Conservation (phyloP, 2,329 filamentous ascomycete species). For the Talaromyces funiculosus region DNA sequence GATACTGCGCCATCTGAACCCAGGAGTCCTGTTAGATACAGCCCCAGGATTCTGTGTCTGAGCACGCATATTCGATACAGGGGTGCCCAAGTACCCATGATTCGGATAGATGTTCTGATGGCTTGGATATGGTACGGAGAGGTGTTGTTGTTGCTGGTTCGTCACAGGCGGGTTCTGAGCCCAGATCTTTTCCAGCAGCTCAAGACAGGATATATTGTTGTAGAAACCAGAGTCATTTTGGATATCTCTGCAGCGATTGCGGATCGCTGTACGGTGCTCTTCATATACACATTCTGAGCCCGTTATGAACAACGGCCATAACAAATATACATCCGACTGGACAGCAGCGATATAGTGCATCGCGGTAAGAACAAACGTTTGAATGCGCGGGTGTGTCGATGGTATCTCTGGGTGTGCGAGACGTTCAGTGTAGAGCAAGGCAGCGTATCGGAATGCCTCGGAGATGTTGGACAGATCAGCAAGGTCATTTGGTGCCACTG, state of each 20-base stretch:
- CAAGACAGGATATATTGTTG: conserved; percentile 82
- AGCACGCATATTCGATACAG: conserved; percentile 13
- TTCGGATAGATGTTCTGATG: conserved; percentile 2
- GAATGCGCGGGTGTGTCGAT: conserved; percentile 70
- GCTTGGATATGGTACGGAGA: conserved; percentile 23
- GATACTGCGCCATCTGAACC: conserved; percentile 27
- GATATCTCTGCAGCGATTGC: conserved; percentile 76
- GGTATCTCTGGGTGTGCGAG: conserved; percentile 71
- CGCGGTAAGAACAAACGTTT: conserved; percentile 74
- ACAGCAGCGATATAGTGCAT: conserved; percentile 78
- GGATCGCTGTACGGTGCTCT: conserved; percentile 70
- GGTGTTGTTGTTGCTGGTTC: background rate
- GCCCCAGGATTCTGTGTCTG: background rate
- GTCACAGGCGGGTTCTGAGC: conserved; percentile 30
- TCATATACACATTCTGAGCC: conserved; percentile 84
- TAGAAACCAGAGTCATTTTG: conserved; percentile 85
- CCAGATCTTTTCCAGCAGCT: conserved; percentile 84
- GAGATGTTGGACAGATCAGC: conserved; percentile 75
- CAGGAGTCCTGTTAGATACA: conserved; percentile 5
- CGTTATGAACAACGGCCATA: conserved; percentile 89
- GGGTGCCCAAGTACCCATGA: conserved; percentile 1
- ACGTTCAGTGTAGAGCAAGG: conserved; percentile 82
- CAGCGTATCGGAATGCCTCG: conserved; percentile 84
- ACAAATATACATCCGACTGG: conserved; percentile 76
- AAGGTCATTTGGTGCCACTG: conserved; percentile 55